Conservation (phyloP, 306 rosid species). For the Vigna angularis region DNA sequence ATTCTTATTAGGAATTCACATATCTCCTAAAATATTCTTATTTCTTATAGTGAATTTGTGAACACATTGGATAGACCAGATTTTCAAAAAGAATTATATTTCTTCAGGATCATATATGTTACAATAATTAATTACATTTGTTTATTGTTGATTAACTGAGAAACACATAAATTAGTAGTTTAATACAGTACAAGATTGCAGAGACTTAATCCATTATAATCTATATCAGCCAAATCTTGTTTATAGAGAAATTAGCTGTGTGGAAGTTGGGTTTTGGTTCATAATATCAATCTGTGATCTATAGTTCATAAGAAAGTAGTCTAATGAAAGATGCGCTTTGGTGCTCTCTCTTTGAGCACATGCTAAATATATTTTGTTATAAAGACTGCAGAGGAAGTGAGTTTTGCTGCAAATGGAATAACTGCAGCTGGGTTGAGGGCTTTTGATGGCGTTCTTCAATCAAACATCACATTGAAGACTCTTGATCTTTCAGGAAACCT, state of each 20-base stretch:
- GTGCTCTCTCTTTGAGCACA: conserved; percentile 26
- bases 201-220: conserved; percentile 5
- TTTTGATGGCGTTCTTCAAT: conserved; percentile 95
- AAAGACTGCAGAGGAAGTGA: conserved; percentile 89
- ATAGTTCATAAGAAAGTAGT: neutral
- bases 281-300: neutral
- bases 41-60: neutral
- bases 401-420: conserved; percentile 97
- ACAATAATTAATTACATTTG: neutral
- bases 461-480: conserved; percentile 78
- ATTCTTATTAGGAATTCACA: neutral
- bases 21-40: neutral
- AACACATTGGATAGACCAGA: conserved; percentile 1
- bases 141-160: conserved; percentile 9
- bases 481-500: conserved; percentile 98
- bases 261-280: conserved; percentile 29
- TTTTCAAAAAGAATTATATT: neutral
- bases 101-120: neutral
- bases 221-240: conserved; percentile 14
- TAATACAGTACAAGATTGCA: conserved; percentile 22
- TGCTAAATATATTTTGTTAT: conserved; percentile 37
- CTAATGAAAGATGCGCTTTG: conserved; percentile 27
- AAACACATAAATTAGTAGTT: neutral
- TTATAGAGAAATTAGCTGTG: conserved; percentile 18
- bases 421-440: conserved; percentile 91